Conservation (phyloP, 495 filamentous ascomycete genomes). For the Articulospora tetracladia region DNA sequence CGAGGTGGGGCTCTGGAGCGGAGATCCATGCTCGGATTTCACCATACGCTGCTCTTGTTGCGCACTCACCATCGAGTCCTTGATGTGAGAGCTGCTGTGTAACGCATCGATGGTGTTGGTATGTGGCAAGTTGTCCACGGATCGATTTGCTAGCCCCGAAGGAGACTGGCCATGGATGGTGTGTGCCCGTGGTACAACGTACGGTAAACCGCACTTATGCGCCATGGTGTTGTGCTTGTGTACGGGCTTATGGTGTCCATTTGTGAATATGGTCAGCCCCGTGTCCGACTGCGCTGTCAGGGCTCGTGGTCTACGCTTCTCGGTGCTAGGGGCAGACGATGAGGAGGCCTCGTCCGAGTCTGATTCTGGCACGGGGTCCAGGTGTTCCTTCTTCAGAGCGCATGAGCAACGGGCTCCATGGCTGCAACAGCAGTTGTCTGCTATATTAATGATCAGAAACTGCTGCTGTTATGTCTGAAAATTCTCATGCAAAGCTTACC, state of each 20-base stretch:
- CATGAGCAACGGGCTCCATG: constrained; percentile 92
- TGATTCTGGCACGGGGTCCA: constrained; percentile 71
- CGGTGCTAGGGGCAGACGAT: constrained; percentile 43
- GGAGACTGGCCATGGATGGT: constrained; percentile 55
- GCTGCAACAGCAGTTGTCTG: constrained; percentile 81
- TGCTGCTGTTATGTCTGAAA: constrained; percentile 38
- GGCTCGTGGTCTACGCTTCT: constrained; percentile 61
- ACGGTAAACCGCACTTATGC: constrained; percentile 77
- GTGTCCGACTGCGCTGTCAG: constrained; percentile 82
- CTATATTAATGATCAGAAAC: constrained; percentile 45
- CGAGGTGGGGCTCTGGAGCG: constrained; percentile 50
- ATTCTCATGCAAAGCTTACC: constrained; percentile 45
- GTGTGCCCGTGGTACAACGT: constrained; percentile 72
- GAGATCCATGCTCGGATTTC: constrained; percentile 71
- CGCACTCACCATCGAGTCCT: constrained; percentile 40
- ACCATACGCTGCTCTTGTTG: constrained; percentile 48
- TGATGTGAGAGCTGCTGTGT: constrained; percentile 36
- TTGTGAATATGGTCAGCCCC: constrained; percentile 78
- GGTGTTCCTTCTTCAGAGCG: constrained; percentile 83
- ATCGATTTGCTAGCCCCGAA: constrained; percentile 55
- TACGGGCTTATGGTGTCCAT: constrained; percentile 90
- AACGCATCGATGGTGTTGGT: constrained; percentile 33
- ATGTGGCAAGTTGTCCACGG: constrained; percentile 64
- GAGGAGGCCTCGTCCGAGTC: constrained; percentile 46
- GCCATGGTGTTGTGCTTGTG: constrained; percentile 85